These are phyloP conservation scores for Heliamphora exappendiculata DNA, from an alignment of 148 eudicot species.

Conservation along the genomic window DNA sequence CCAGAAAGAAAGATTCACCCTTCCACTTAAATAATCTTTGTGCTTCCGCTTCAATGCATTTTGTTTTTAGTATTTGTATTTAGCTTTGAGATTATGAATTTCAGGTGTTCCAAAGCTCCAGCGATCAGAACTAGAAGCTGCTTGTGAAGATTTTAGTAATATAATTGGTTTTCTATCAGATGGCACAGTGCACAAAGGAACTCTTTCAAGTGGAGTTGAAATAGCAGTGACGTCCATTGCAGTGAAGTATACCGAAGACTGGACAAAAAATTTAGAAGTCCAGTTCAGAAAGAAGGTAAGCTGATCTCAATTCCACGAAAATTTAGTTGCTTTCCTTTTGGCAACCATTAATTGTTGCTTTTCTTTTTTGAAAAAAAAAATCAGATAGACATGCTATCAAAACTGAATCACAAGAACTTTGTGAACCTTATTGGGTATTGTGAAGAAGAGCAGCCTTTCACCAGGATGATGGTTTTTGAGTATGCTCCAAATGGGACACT, in stretches of 20 bases:
- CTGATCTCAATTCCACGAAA: not conserved
- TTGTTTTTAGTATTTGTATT: not conserved
- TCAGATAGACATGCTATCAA: constrained; percentile 75
- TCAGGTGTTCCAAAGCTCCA: constrained; percentile 83
- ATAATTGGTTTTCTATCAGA: constrained; percentile 57
- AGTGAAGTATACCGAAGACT: constrained; percentile 44
- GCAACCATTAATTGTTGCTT: not conserved
- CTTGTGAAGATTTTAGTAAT: constrained; percentile 91
- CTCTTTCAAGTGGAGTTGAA: constrained; percentile 79
- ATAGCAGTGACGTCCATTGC: constrained; percentile 73
- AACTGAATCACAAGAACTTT: constrained; percentile 92
- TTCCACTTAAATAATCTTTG: not conserved
- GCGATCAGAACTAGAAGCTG: constrained; percentile 65
- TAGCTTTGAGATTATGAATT: constrained; percentile 12
- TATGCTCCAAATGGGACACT: constrained; percentile 97
- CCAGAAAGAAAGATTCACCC: not conserved
- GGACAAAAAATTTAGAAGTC: constrained; percentile 57
- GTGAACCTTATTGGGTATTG: constrained; percentile 86
- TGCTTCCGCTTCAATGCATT: not conserved
- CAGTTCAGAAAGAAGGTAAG: constrained; percentile 71
- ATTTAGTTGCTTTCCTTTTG: not conserved
- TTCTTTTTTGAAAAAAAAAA: no score
- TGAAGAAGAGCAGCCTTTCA: constrained; percentile 81
- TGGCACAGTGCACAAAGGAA: constrained; percentile 78
- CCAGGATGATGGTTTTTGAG: constrained; percentile 97